Evolutionary conservation across 1,284 basidiomycete species (phyloP).

Genomic region (Lignosus rhinocerotis): DNA sequence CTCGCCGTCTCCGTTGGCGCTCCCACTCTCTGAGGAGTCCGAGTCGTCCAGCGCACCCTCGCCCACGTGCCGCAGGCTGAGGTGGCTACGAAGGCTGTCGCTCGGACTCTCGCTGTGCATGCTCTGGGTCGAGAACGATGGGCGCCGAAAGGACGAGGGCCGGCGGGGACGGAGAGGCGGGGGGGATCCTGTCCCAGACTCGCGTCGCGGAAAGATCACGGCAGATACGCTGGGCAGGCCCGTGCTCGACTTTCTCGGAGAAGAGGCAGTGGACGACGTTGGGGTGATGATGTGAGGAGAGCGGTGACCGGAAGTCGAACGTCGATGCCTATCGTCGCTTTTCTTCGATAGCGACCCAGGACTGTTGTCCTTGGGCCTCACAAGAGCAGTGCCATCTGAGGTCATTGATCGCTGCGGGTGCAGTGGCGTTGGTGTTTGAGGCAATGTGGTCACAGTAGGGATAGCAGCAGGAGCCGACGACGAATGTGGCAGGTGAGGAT

Average conservation of each 20-base stretch:
- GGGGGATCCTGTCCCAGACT: slow-evolving; percentile 23
- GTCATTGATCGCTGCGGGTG: slow-evolving; percentile 25
- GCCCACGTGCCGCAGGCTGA: slow-evolving; percentile 56
- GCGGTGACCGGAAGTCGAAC: slow-evolving; percentile 22
- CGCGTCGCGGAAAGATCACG: slow-evolving; percentile 28
- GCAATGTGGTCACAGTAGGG: slow-evolving; percentile 26
- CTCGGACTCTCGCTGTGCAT: slow-evolving; percentile 25
- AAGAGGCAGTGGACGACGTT: slow-evolving; percentile 58
- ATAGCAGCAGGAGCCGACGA: slow-evolving; percentile 45
- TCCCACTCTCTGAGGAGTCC: slow-evolving; percentile 53
- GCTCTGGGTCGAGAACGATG: slow-evolving; percentile 29
- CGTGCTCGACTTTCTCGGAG: slow-evolving; percentile 48
- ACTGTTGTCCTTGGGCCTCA: slow-evolving; percentile 17
- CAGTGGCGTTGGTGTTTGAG: not conserved
- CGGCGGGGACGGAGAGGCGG: slow-evolving; percentile 25
- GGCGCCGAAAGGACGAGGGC: slow-evolving; percentile 25
- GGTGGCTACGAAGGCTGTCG: slow-evolving; percentile 23
- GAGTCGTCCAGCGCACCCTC: slow-evolving; percentile 78
- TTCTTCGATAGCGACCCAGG: slow-evolving; percentile 22
- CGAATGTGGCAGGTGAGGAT: slow-evolving; percentile 39
- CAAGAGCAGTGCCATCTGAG: slow-evolving; percentile 7
- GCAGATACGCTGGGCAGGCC: slow-evolving; percentile 45
- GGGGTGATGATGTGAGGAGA: slow-evolving; percentile 31
- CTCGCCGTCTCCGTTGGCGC: slow-evolving; percentile 39
- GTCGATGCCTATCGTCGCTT: slow-evolving; percentile 17